phyloP scores from a whole-genome alignment of 2,329 filamentous ascomycete genomes.

The Talaromyces sp. region DNA sequence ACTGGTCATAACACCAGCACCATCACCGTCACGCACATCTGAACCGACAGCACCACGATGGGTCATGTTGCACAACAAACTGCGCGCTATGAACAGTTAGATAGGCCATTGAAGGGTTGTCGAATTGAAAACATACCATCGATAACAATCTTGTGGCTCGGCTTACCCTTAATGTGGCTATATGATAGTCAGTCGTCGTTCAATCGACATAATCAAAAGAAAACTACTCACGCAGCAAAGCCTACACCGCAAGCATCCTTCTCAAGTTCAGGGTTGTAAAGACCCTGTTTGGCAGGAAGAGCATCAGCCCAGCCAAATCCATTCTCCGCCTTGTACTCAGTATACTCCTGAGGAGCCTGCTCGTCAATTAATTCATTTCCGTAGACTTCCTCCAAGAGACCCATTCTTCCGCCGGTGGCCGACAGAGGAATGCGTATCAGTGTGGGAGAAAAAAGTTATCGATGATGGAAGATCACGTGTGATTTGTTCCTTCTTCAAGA shows the following conservation, averaged over 20 bases:
- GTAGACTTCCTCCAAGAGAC: slow-evolving; percentile 50
- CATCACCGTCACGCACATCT: slow-evolving; percentile 95
- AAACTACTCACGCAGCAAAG: slow-evolving; percentile 78
- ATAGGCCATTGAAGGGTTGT: neutral
- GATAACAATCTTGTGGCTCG: slow-evolving; percentile 97
- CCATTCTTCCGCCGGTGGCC: slow-evolving; percentile 49
- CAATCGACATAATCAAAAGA: neutral
- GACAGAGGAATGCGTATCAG: slow-evolving; percentile 36
- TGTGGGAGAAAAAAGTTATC: neutral
- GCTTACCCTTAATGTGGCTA: slow-evolving; percentile 94
- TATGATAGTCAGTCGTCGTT: slow-evolving; percentile 22
- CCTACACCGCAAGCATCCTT: slow-evolving; percentile 99
- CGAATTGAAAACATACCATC: slow-evolving; percentile 66
- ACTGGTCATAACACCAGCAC: slow-evolving; percentile 98
- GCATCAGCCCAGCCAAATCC: slow-evolving; percentile 93
- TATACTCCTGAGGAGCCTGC: slow-evolving; percentile 45
- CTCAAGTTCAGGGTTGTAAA: slow-evolving; percentile 93
- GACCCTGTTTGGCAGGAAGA: slow-evolving; percentile 94
- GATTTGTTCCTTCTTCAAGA: neutral
- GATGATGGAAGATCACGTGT: neutral
- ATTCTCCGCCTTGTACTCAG: slow-evolving; percentile 54
- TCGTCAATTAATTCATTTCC: slow-evolving; percentile 47
- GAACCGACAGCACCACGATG: slow-evolving; percentile 97
- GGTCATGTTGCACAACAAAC: slow-evolving; percentile 99
- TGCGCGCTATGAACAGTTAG: slow-evolving; percentile 61